Base-by-base conservation (phyloP, 805 yeast genomes). In the Myxozyma neotropica region DNA sequence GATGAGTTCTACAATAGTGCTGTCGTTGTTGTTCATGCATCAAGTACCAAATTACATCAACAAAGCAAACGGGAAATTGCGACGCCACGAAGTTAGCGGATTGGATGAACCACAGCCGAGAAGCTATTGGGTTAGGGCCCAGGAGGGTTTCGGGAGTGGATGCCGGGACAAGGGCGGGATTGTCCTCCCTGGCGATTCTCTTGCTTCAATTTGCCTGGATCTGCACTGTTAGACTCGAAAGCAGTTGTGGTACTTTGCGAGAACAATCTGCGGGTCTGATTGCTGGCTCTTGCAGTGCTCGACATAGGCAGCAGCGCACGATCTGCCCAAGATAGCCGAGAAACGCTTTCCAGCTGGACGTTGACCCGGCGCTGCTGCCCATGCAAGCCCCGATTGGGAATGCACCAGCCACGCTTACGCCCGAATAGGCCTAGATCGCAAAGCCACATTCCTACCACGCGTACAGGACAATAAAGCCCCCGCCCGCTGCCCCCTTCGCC, bases 361-460 rank as follows among this genome's bases (percentile, higher is more conserved):
- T 43, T 48, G 53, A 36, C 53, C 53, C 53, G 43, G 10, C 39
- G 29, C 26, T 23, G 23, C 53, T 39, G 23, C 10, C 27, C 5
- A 13, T n/a, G 6, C 43, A 38, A 19, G 42, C 33, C 43, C 33
- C 24, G 33, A 19, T 48, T 36, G 53, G 43, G 53, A 48, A 48
- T 48, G 53, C 53, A 48, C 53, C 43, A 48, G 53, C 53, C 53
- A 36, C 53, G 15, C 13, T 6, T 12, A 17, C 35, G 8, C 43
- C 33, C 12, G 6, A 23, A 1, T 24, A 5, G 35, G 53, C 17
- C 43, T 48, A 48, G 53, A 19, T 17, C 13, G 23, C 44, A 31
- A 4, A 13, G 53, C 53, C 53, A 48, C 53, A 48, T 48, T 48
- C 53, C 33, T 35, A 6, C 15, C 33, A 51, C 56, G 56, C 56